Conservation (phyloP, 2,329 filamentous ascomycete genomes). For the Paecilomyces dactylethromorphus region DNA sequence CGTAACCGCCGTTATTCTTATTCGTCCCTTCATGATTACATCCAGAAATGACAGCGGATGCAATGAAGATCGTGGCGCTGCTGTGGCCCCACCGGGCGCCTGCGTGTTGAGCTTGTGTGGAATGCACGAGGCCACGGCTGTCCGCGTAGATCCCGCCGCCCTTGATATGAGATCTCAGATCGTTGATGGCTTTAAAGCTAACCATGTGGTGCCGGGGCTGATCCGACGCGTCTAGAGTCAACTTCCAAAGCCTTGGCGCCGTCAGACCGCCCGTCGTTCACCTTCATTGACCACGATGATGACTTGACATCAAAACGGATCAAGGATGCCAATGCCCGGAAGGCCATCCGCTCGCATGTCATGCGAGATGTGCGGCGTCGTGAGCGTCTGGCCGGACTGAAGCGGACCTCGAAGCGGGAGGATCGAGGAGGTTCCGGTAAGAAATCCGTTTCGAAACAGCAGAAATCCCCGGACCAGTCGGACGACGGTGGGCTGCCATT, state of each 20-base stretch:
- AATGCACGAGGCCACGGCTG: background rate
- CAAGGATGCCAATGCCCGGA: constrained; percentile 31
- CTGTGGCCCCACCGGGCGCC: background rate
- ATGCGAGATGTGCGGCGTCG: constrained; percentile 37
- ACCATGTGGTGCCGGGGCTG: background rate
- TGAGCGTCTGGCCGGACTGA: constrained; percentile 32
- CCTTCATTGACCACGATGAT: constrained; percentile 37
- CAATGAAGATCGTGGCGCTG: background rate
- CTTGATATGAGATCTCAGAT: constrained; percentile 1
- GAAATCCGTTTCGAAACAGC: constrained; percentile 6
- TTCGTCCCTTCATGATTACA: background rate
- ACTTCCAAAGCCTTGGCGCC: constrained; percentile 12
- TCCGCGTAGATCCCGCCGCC: background rate
- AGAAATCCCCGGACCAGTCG: constrained; percentile 4
- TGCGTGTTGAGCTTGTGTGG: background rate
- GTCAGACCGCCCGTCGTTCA: constrained; percentile 27
- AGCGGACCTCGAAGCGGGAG: constrained; percentile 26
- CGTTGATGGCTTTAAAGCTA: constrained; percentile 1
- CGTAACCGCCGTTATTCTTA: background rate
- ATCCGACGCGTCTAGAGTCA: constrained; percentile 11
- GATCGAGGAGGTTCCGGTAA: constrained; percentile 5
- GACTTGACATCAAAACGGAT: constrained; percentile 32
- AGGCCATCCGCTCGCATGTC: constrained; percentile 37
- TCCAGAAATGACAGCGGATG: background rate
- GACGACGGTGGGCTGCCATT: constrained; percentile 9